Percentiles rank a stretch among this genome's conserved stretches.
Evolutionary conservation across 805 yeast genomes (phyloP).

Genomic region (Zygosaccharomyces rouxii): DNA sequence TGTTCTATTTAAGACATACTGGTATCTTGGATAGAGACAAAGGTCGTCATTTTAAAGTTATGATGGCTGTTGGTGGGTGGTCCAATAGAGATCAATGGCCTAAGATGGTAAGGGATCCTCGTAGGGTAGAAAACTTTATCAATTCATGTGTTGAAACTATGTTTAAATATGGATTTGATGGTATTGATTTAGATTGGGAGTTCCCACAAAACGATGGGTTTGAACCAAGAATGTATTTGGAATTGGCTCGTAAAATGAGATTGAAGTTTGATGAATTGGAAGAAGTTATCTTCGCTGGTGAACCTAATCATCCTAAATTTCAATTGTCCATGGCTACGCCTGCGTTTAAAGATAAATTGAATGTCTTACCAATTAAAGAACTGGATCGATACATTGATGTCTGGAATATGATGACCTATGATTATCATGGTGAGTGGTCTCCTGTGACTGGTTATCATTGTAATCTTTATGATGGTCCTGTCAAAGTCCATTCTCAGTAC

Average conservation of each 20-base stretch:
- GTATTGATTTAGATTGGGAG: conserved; percentile 95
- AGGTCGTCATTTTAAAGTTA: conserved; percentile 44
- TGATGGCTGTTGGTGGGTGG: conserved; percentile 87
- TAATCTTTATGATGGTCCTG: conserved; percentile 43
- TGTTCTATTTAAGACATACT: conserved; percentile 43
- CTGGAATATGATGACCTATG: conserved; percentile 92
- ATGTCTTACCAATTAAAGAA: conserved; percentile 42
- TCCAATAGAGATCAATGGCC: conserved; percentile 49
- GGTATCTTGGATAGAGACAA: conserved; percentile 8
- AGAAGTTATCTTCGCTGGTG: conserved; percentile 14
- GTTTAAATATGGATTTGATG: conserved; percentile 66
- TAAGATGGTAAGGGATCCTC: conserved; percentile 37
- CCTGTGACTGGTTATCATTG: conserved; percentile 59
- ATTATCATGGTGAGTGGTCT: conserved; percentile 79
- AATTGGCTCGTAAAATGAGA: conserved; percentile 42
- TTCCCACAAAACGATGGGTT: conserved; percentile 49
- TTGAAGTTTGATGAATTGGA: conserved; percentile 40
- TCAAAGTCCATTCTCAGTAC: conserved; percentile 2
- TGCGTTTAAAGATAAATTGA: conserved; percentile 47
- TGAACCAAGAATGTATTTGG: conserved; percentile 45
- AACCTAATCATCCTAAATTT: conserved; percentile 29
- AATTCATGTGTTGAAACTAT: conserved; percentile 45
- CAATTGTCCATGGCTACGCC: conserved; percentile 75
- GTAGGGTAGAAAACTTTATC: conserved; percentile 45
- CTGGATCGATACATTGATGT: conserved; percentile 57